Conservation (phyloP, 2,329 filamentous ascomycete genomes). For the Sclerotinia sclerotiorum region DNA sequence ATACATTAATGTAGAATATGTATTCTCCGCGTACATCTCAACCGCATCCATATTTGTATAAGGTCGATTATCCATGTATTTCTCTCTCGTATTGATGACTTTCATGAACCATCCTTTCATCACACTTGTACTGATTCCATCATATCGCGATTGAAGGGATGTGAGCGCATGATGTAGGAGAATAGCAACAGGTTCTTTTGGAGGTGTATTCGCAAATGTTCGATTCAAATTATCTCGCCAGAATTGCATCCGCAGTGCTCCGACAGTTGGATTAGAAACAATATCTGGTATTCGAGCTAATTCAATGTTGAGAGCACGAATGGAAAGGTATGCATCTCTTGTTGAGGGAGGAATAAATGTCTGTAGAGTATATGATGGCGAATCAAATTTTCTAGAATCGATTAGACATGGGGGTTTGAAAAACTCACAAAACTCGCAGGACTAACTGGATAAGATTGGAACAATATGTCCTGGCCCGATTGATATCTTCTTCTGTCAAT, state of each 20-base stretch:
- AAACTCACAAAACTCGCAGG: slow-evolving; percentile 6
- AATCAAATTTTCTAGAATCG: slow-evolving; percentile 73
- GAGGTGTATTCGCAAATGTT: slow-evolving; percentile 74
- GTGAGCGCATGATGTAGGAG: slow-evolving; percentile 73
- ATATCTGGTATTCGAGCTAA: slow-evolving; percentile 86
- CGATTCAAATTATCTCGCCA: slow-evolving; percentile 84
- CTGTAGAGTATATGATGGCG: slow-evolving; percentile 81
- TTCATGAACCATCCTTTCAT: slow-evolving; percentile 73
- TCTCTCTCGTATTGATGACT: slow-evolving; percentile 77
- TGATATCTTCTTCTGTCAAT: slow-evolving; percentile 40
- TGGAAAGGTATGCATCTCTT: slow-evolving; percentile 81
- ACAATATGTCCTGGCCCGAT: slow-evolving; percentile 40
- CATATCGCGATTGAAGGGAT: slow-evolving; percentile 52
- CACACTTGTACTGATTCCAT: slow-evolving; percentile 43
- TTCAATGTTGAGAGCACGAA: slow-evolving; percentile 91
- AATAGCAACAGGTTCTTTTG: slow-evolving; percentile 87
- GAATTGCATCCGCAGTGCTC: slow-evolving; percentile 88
- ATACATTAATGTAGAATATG: slow-evolving; percentile 91
- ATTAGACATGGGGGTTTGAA: slow-evolving; percentile 25
- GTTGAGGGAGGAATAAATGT: slow-evolving; percentile 76
- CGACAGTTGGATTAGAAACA: slow-evolving; percentile 83
- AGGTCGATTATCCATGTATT: slow-evolving; percentile 79
- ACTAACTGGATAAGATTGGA: slow-evolving; percentile 40
- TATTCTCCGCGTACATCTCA: slow-evolving; percentile 90
- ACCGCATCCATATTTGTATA: slow-evolving; percentile 71